Conservation (phyloP, 1,139 yeast species). For the Lodderomyces metapsilosis region DNA sequence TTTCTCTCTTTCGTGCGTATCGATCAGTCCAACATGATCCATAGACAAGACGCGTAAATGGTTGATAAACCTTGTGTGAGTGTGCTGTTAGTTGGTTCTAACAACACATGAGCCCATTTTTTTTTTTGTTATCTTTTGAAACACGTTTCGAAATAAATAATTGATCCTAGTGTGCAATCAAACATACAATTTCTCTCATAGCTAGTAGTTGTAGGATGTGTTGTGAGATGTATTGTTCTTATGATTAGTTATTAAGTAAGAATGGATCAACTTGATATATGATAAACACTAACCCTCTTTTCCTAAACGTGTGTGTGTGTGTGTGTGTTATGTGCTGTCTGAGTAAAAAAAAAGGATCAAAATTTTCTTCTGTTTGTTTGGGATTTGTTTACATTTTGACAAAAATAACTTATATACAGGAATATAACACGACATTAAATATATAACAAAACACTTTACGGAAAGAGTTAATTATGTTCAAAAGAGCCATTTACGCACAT, state of each 20-base stretch:
- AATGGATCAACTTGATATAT: too few relatives aligned
- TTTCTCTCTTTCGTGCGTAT: background rate
- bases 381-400: background rate
- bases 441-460: too few relatives aligned
- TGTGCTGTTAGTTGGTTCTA: too few relatives aligned
- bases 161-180: background rate
- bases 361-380: background rate
- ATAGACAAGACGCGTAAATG: background rate
- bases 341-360: background rate
- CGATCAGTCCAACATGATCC: background rate
- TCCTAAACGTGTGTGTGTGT: background rate
- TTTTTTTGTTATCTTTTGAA: slow-evolving; percentile 1
- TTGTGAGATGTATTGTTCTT: background rate
- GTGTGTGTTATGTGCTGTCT: too few relatives aligned
- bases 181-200: slow-evolving; percentile 17
- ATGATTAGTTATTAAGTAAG: background rate
- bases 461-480: too few relatives aligned
- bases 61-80: too few relatives aligned
- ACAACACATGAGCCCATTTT: too few relatives aligned
- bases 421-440: too few relatives aligned
- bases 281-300: background rate
- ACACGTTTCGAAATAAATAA: background rate
- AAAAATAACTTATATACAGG: too few relatives aligned
- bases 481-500: too few relatives aligned
- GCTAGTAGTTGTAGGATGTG: background rate